These are phyloP conservation scores for Coemansia sp. DNA, from an alignment of 192 early-diverging fungal species.

Conservation along the genomic window DNA sequence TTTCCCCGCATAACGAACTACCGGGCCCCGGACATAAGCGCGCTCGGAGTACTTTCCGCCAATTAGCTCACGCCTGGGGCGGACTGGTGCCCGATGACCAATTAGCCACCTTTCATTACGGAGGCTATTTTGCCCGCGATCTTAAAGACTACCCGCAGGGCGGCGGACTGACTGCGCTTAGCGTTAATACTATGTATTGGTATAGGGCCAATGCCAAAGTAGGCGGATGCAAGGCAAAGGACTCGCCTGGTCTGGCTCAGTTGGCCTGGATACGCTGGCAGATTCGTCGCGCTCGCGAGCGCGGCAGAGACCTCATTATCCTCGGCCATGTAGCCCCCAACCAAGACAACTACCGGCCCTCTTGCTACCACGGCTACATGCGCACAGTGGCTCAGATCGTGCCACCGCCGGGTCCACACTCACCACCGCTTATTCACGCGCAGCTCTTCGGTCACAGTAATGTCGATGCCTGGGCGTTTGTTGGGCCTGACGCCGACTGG, in stretches of 20 bases:
- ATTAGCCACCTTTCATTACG: slow-evolving; percentile 58
- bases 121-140: slow-evolving; percentile 67
- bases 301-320: slow-evolving; percentile 57
- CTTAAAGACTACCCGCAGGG: slow-evolving; percentile 25
- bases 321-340: slow-evolving; percentile 69
- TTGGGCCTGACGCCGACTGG: slow-evolving; percentile 44
- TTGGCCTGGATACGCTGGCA: slow-evolving; percentile 69
- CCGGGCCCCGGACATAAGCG: slow-evolving; percentile 42
- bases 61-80: slow-evolving; percentile 58
- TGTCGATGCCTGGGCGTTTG: slow-evolving; percentile 66
- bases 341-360: slow-evolving; percentile 51
- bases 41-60: slow-evolving; percentile 54
- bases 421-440: slow-evolving; percentile 36
- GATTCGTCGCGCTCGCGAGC: slow-evolving; percentile 48
- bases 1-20: slow-evolving; percentile 70
- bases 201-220: slow-evolving; percentile 67
- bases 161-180: slow-evolving; percentile 55
- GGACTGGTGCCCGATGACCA: slow-evolving; percentile 64
- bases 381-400: slow-evolving; percentile 45
- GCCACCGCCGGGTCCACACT: slow-evolving; percentile 6
- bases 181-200: slow-evolving; percentile 75
- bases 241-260: slow-evolving; percentile 63
- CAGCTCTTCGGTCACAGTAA: slow-evolving; percentile 78
- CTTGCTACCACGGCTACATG: slow-evolving; percentile 55
- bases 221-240: slow-evolving; percentile 57